A percentile compares a stretch with the other conserved stretches of the same genome.
Evolutionary conservation across 352 stramenopile genomes (phyloP).

Genomic region (Pythium pyrilobum): DNA sequence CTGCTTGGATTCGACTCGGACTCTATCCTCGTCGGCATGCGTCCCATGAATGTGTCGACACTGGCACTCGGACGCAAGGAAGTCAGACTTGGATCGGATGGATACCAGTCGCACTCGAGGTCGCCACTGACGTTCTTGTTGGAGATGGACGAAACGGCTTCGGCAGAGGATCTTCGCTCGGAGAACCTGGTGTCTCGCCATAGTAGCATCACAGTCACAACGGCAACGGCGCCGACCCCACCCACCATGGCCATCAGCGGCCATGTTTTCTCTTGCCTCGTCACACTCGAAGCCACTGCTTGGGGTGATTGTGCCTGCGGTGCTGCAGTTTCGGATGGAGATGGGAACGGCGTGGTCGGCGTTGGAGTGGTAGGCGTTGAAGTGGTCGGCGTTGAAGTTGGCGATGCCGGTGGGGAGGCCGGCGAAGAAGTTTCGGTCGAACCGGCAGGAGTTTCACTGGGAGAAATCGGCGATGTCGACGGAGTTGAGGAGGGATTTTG

Average conservation of each 20-base stretch:
- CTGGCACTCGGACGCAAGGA: neutral
- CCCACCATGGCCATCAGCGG: constrained; percentile 1
- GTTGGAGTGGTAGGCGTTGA: no score
- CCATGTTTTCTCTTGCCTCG: constrained; percentile 1
- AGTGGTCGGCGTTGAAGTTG: neutral
- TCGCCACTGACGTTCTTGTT: constrained; percentile 13
- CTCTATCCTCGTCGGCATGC: neutral
- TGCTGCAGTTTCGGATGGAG: neutral
- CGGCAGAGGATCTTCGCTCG: neutral
- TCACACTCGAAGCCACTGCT: neutral
- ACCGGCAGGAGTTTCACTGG: no score
- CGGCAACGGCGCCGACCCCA: neutral
- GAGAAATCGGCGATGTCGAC: no score
- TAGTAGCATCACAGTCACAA: neutral
- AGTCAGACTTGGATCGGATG: constrained; percentile 4
- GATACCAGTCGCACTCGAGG: constrained; percentile 16
- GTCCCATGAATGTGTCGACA: constrained; percentile 21
- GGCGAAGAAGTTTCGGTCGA: no score
- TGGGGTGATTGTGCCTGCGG: constrained; percentile 1
- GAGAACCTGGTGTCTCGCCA: constrained; percentile 8
- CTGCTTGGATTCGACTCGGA: constrained; percentile 15
- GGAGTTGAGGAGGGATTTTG: no score
- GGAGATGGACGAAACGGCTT: neutral
- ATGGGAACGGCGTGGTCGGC: neutral
- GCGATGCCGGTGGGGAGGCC: neutral